Base-by-base conservation (phyloP, 768 basidiomycete genomes). In the Mycena haematopus region DNA sequence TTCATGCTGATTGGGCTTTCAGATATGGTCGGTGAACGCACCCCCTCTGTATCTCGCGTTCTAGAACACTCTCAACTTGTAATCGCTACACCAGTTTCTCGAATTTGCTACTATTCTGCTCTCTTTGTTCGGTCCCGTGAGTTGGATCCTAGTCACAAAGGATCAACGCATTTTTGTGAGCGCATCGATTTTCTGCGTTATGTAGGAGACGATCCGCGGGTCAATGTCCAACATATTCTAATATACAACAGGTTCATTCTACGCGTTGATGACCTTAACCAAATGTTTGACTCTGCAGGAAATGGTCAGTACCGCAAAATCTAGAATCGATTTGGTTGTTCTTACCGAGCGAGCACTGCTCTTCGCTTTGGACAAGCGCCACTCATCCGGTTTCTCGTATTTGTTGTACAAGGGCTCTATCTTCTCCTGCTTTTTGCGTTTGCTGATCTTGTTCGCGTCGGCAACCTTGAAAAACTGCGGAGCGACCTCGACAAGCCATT, bases 401-500 rank as follows among this genome's bases (percentile, higher is more conserved):
- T 96, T 95, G 82, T 99, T 97, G 80, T 77, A 97, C 73, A 98
- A 75, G 9, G 96, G 96, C 72, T 96, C 94, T 67, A 97, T 97
- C 86, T 95, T 97, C 81, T 96, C 95, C 75, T 95, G 91, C 76
- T 84, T 88, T 83, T 97, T 98, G 68, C 95, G 86, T 76, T 96
- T 96, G 72, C 93, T 95, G 78, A 99, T 96, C 77, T 97, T 98
- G 79, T 95, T 96, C 56, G 87, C 92, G 75, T 99, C 97, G 2
- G 96, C 95, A 46, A 99, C 95, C 76, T 93, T 93, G 90, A 99
- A 99, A 84, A 97, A 98, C 63, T 96, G 95, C 1, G 97, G 96
- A 8, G 96, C 97, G 24, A 96, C 95, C 71, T 99, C 96, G 19
- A 95, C 92, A 9, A 99, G 86, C 97, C 96, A 99, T 75, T 97